phyloP scores from a whole-genome alignment of 805 yeast species.

The Sungouiella blattae region DNA sequence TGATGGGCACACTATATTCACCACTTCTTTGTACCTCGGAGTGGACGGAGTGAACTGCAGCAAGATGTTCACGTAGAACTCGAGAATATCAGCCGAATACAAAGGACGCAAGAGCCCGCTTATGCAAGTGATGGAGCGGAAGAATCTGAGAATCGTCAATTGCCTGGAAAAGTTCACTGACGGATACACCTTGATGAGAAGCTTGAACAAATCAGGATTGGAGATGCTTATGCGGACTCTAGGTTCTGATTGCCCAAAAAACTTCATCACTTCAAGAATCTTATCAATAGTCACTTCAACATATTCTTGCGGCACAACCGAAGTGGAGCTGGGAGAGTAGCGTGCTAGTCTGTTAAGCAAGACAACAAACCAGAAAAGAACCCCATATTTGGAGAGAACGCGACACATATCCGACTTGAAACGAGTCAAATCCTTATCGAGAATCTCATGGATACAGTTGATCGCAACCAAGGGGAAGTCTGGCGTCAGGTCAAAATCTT shows the following conservation, averaged over 20 bases:
- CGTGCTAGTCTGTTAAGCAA: slow-evolving; percentile 31
- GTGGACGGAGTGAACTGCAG: slow-evolving; percentile 25
- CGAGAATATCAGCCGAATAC: slow-evolving; percentile 40
- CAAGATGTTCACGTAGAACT: slow-evolving; percentile 36
- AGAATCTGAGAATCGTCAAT: slow-evolving; percentile 40
- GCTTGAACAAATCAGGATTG: slow-evolving; percentile 37
- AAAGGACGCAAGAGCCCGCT: slow-evolving; percentile 29
- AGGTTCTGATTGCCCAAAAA: slow-evolving; percentile 45
- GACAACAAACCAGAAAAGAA: slow-evolving; percentile 42
- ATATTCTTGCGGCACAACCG: slow-evolving; percentile 1
- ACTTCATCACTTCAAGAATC: slow-evolving; percentile 35
- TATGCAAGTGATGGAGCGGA: slow-evolving; percentile 39
- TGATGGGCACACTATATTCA: slow-evolving; percentile 45
- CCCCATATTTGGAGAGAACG: slow-evolving; percentile 39
- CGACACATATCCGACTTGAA: slow-evolving; percentile 42
- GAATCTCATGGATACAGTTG: slow-evolving; percentile 31
- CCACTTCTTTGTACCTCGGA: slow-evolving; percentile 34
- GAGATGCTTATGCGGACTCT: slow-evolving; percentile 40
- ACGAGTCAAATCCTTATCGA: slow-evolving; percentile 33
- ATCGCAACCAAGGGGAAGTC: slow-evolving; percentile 36
- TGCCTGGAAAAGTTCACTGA: slow-evolving; percentile 31
- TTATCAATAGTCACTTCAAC: slow-evolving; percentile 21
- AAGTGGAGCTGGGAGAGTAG: slow-evolving; percentile 3
- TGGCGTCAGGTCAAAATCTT: slow-evolving; percentile 39
- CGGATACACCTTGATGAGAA: slow-evolving; percentile 37